A percentile compares a stretch with the other conserved stretches of the same genome.
These are phyloP conservation scores for Datura wrightii DNA, from an alignment of 257 asterid species.

Conservation along the genomic window DNA sequence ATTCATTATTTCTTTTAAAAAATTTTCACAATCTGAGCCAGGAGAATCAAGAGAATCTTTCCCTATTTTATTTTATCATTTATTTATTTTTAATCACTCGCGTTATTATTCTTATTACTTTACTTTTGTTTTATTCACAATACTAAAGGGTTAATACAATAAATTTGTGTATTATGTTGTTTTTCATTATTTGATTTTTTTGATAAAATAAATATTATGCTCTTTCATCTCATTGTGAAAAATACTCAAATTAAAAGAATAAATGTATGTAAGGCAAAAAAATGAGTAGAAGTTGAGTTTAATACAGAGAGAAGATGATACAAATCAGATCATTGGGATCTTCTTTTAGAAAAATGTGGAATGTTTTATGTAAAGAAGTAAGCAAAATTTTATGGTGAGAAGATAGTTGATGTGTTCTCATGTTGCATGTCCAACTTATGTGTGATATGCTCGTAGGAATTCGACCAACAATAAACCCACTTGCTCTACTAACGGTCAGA, in stretches of 20 bases:
- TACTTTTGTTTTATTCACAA: too few relatives aligned
- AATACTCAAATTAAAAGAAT: not conserved
- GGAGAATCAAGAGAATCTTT: too few relatives aligned
- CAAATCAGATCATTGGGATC: not conserved
- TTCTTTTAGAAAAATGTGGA: not conserved
- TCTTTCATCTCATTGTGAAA: not conserved
- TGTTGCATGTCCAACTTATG: slow-evolving; percentile 19
- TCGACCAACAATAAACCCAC: not conserved
- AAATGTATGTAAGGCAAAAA: not conserved
- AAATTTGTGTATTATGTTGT: not conserved
- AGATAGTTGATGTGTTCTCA: slow-evolving; percentile 24
- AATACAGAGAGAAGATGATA: not conserved
- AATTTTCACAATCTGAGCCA: too few relatives aligned
- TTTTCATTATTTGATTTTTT: not conserved
- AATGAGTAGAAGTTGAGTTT: not conserved
- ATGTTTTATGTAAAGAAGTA: not conserved
- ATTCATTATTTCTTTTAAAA: too few relatives aligned
- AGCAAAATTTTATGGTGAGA: slow-evolving; percentile 18
- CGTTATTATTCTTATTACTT: too few relatives aligned
- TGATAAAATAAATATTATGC: not conserved
- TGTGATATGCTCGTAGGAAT: slow-evolving; percentile 26
- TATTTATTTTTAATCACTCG: too few relatives aligned
- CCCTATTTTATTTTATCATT: too few relatives aligned
- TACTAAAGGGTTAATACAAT: too few relatives aligned
- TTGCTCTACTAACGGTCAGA: slow-evolving; percentile 23